A percentile compares a stretch with the other conserved stretches of the same genome.
Evolutionary conservation across 2,329 filamentous ascomycete genomes (phyloP).

Genomic region (Venturia oleaginea): DNA sequence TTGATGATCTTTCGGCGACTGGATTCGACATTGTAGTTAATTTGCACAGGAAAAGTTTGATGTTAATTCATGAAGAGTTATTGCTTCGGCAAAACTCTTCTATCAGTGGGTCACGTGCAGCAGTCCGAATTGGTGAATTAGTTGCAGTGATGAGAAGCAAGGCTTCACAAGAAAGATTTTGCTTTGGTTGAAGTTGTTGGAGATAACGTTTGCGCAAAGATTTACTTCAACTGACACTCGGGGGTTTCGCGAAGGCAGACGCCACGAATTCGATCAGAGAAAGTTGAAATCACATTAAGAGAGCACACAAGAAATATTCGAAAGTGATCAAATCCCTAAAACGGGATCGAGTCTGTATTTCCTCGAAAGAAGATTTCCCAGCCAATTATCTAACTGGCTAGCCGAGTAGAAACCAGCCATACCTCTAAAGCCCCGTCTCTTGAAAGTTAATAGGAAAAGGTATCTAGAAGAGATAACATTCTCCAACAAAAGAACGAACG

Average conservation of each 20-base stretch:
- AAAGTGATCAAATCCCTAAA: background rate
- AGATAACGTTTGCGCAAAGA: too few species aligned
- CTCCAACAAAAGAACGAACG: background rate
- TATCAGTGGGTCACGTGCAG: background rate
- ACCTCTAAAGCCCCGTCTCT: background rate
- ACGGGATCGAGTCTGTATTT: background rate
- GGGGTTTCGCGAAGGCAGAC: too few species aligned
- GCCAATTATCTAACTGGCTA: background rate
- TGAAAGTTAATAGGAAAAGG: background rate
- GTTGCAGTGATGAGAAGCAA: too few species aligned
- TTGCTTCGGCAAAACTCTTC: background rate
- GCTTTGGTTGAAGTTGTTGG: too few species aligned
- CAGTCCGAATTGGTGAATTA: too few species aligned
- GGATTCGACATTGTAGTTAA: background rate
- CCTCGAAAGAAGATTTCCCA: background rate
- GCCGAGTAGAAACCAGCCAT: background rate
- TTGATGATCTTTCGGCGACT: background rate
- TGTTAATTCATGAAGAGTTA: background rate
- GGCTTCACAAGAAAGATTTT: too few species aligned
- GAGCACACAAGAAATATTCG: background rate
- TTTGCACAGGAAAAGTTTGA: background rate
- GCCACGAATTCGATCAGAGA: too few species aligned
- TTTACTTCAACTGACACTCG: too few species aligned
- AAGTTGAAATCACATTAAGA: background rate
- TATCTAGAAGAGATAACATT: background rate